phyloP scores from a whole-genome alignment of 1,139 yeast species.

The Blastobotrys persicus region DNA sequence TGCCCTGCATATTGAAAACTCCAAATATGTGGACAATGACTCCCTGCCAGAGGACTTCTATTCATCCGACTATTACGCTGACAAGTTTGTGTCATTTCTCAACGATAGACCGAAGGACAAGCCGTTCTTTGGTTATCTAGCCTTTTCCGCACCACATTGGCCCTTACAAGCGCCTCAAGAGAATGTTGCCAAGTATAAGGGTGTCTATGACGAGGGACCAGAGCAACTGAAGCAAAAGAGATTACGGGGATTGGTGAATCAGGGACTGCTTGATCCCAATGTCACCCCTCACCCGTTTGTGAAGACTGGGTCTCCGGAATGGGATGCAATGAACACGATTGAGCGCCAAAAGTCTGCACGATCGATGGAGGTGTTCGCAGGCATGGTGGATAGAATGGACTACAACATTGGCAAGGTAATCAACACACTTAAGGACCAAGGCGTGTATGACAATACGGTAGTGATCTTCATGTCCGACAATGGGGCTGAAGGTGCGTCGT shows the following conservation, averaged over 20 bases:
- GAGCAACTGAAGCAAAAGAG: conserved; percentile 42
- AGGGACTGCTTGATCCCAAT: conserved; percentile 47
- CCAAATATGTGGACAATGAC: conserved; percentile 38
- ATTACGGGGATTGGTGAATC: conserved; percentile 41
- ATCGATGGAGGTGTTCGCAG: conserved; percentile 57
- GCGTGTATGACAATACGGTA: conserved; percentile 51
- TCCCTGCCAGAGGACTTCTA: conserved; percentile 48
- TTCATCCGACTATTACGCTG: conserved; percentile 47
- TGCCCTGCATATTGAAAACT: conserved; percentile 42
- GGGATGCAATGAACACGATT: conserved; percentile 46
- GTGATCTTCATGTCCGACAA: conserved; percentile 56
- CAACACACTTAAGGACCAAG: conserved; percentile 40
- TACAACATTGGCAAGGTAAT: conserved; percentile 48
- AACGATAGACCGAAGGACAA: conserved; percentile 29
- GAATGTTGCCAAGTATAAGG: conserved; percentile 47
- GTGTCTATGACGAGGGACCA: conserved; percentile 51
- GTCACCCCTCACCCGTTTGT: conserved; percentile 48
- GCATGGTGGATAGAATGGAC: conserved; percentile 56
- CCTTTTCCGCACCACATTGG: conserved; percentile 63
- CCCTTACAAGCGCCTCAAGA: conserved; percentile 56
- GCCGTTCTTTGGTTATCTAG: conserved; percentile 52
- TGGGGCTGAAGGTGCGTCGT: conserved; percentile 58
- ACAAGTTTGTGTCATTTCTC: conserved; percentile 42
- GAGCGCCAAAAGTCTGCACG: conserved; percentile 39
- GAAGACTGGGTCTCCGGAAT: conserved; percentile 41